phyloP scores from a whole-genome alignment of 805 yeast species.

The Saturnispora quitensis region DNA sequence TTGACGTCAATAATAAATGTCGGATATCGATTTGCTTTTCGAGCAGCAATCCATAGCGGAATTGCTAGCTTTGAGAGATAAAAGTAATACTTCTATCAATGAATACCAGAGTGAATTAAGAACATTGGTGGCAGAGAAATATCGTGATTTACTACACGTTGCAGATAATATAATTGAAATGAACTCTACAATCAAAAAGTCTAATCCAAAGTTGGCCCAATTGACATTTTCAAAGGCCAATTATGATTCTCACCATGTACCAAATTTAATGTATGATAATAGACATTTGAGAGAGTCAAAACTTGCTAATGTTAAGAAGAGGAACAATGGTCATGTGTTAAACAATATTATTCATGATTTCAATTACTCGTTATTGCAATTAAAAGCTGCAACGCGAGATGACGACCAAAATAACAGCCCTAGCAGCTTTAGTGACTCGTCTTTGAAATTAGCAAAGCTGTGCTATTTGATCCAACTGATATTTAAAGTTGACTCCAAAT shows the following conservation, averaged over 20 bases:
- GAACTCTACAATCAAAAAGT: slow-evolving; percentile 21
- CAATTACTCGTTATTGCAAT: slow-evolving; percentile 14
- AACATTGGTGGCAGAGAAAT: slow-evolving; percentile 27
- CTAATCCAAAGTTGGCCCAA: slow-evolving; percentile 22
- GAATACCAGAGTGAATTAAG: slow-evolving; percentile 22
- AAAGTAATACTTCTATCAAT: slow-evolving; percentile 17
- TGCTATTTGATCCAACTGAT: slow-evolving; percentile 19
- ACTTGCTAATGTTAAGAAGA: slow-evolving; percentile 2
- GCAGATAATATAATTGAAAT: slow-evolving; percentile 30
- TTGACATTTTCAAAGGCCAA: slow-evolving; percentile 24
- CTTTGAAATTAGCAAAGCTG: slow-evolving; percentile 20
- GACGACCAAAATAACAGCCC: neutral
- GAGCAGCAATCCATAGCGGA: slow-evolving; percentile 24
- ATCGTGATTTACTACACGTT: slow-evolving; percentile 28
- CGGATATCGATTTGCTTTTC: slow-evolving; percentile 14
- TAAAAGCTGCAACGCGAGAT: slow-evolving; percentile 7
- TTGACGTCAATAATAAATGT: neutral
- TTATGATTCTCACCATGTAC: slow-evolving; percentile 18
- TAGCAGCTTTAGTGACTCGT: neutral
- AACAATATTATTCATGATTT: slow-evolving; percentile 23
- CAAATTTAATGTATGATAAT: slow-evolving; percentile 14
- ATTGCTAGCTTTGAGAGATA: slow-evolving; percentile 18
- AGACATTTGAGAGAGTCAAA: slow-evolving; percentile 12
- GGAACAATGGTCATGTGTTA: slow-evolving; percentile 13
- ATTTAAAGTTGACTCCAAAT: slow-evolving; percentile 15